Base-by-base conservation (phyloP, 176 grass and related monocot genomes). In the Themeda triandra region DNA sequence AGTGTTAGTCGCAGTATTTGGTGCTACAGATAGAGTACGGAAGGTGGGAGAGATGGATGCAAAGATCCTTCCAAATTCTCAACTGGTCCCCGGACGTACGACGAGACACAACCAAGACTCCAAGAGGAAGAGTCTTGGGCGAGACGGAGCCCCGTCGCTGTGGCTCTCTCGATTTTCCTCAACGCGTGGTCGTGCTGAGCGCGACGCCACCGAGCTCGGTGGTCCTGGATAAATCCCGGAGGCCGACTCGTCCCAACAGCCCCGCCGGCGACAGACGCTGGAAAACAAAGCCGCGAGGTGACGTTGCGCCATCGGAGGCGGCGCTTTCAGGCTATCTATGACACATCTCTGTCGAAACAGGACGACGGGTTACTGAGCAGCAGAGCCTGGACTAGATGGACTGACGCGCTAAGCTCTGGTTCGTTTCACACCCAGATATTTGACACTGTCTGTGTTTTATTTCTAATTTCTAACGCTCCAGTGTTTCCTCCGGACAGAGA, bases 341-440 rank as follows among this genome's bases (percentile, higher is more conserved):
- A 39, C 1, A 19, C 66, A 14, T 77, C 78, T 2, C 30, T 23
- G 5, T 73, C 72, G 59, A 65, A 13, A 13, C 66, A 41, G 62
- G 74, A 75, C 58, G 66, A 40, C 8, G 44, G 77, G 64, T 53
- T 1, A 15, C 30, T 14, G 63, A 81, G 41, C 13, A 56, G 46
- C 0, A 19, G 66, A 41, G 48, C 48, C 6, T 1, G 66, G 15
- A 53, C 2, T 66, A 42, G 6, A 33, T 53, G 83, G 44, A 71
- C 71, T 8, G 78, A 36, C 15, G 32, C 10, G 28, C 77, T 27
- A 77, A 70, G 42, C 10, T 78, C 30, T 1, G 66, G 73, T 66
- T 78, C 66, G 27, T 56, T 90, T 86, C 84, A 86, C 84, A 90
- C 83, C 3, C 66, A 4, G 73, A 63, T 77, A 77, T 76, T 82